Evolutionary conservation across 306 rosid species (phyloP), one percentile per base, ranked within the genome.

Genomic region (Castanea sativa): DNA sequence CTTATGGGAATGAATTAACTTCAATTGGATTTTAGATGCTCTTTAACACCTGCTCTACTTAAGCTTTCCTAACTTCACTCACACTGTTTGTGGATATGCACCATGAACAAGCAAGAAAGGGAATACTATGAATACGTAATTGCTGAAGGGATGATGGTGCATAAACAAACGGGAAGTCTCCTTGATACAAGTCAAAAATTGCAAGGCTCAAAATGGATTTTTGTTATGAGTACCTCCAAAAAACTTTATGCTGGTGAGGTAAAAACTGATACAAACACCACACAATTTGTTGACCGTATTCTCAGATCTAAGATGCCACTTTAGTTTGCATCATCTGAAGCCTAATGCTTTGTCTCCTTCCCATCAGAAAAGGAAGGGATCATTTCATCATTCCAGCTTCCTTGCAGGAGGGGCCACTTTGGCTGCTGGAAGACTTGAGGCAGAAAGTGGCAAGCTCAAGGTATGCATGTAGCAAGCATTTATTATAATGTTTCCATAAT

Each of bases 361-460:
- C 33, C 68, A 61, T 58, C 80, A 83, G 89, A 80, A 86, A 71
- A 76, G 59, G 85, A 86, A 86, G 72, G 89, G 89, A 38, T 71
- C 21, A 11, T 83, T 86, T 80, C 89, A 86, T 77, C 89, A 86
- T 86, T 86, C 89, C 5, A 86, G 89, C 82, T 86, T 86, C 85
- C 83, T 83, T 65, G 87, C 87, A 2, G 89, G 87, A 75, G 87
- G 85, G 27, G 87, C 87, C 52, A 86, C 89, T 59, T 61, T 81
- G 56, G 81, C 83, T 21, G 87, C 89, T 18, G 87, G 89, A 30
- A 83, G 89, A 73, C 81, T 83, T 23, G 61, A 55, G 30, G 85
- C 69, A 52, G 81, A 83, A 77, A 38, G 77, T 7, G 89, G 89
- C 72, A 80, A 71, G 51, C 64, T 83, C 63, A 86, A 83, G 89